These are phyloP conservation scores for Phylloboletellus chloephorus DNA, from an alignment of 1,284 basidiomycete genomes.

Conservation along the genomic window DNA sequence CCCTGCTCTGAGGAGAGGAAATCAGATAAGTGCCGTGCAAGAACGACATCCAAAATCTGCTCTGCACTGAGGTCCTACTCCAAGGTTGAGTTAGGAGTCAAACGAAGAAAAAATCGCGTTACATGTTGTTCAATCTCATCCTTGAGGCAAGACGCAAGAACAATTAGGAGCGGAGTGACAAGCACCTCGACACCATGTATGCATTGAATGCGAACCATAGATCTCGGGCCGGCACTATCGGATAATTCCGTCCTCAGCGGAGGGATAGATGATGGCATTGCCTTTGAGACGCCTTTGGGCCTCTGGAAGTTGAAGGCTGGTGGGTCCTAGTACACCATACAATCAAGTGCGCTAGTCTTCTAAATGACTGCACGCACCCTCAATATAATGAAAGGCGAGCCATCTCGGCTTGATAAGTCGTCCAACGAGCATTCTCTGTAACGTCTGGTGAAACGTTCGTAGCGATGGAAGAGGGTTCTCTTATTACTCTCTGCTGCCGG, in stretches of 20 bases:
- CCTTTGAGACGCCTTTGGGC: conserved; percentile 2
- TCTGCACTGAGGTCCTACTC: conserved; percentile 40
- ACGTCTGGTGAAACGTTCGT: conserved; percentile 27
- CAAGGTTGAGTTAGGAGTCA: conserved; percentile 11
- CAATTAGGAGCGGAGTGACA: conserved; percentile 44
- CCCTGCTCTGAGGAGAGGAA: conserved; percentile 20
- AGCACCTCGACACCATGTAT: conserved; percentile 33
- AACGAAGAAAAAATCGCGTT: conserved; percentile 13
- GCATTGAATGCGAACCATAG: conserved; percentile 28
- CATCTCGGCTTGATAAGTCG: conserved; percentile 33
- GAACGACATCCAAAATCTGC: conserved; percentile 43
- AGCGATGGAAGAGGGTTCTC: conserved; percentile 21
- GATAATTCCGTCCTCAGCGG: conserved; percentile 5
- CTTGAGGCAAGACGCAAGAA: conserved; percentile 36
- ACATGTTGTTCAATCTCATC: conserved; percentile 42
- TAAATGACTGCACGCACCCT: conserved; percentile 21
- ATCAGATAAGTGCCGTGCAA: conserved; percentile 36
- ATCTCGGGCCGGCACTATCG: conserved; percentile 2
- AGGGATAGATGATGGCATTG: conserved; percentile 4
- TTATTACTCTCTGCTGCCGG: conserved; percentile 15
- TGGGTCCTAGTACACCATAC: conserved; percentile 13
- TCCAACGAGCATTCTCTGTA: conserved; percentile 27
- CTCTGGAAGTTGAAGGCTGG: conserved; percentile 10
- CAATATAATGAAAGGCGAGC: conserved; percentile 36
- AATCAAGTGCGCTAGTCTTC: not conserved